Evolutionary conservation across 2,329 filamentous ascomycete species (phyloP), one percentile per base, ranked within the genome.

Genomic region (Diaporthe vaccinii): DNA sequence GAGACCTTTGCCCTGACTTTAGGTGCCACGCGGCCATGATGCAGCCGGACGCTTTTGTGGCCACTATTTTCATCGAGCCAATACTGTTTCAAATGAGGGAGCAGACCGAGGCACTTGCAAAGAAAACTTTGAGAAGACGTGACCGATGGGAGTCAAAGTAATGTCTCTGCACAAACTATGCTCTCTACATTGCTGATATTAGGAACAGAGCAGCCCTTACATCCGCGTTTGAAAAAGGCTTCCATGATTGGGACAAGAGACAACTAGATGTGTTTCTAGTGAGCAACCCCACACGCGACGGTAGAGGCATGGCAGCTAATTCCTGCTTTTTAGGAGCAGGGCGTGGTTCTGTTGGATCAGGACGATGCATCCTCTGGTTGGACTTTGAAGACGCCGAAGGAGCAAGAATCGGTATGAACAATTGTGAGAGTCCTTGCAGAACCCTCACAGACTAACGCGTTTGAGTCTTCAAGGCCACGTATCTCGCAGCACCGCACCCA

Each of bases 21-120:
- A 76, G 74, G 55, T 76, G 71, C 5, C 74, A 76, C 49, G 74
- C 74, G 22, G 74, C 71, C 6, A 71, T 76, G 74, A 70, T 76
- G 53, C 31, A 57, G 14, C 74, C 74, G 14, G 41, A 34, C 3
- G 22, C 44, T 15, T 76, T 76, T 62, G n/a, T 59, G 1, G 62
- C 65, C 14, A 59, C 74, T 3, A 71, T 76, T 25, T 65, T 76
- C 20, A 59, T 76, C 15, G 74, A 76, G 44, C 74, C 74, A 28
- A 74, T 76, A 14, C 55, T 76, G 0, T 76, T 76, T 17, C 62
- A 65, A 36, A 76, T 74, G 74, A 70, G 25, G 25, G 62, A 72
- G 49, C 62, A 76, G 10, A 76, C 74, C 1, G 61, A 76, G 20
- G 65, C 2, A 10, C 31, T 76, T 0, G 74, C 65, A 22, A 55